These are phyloP conservation scores for Arabidopsis hybrid DNA, from an alignment of 441 rosid species.

Conservation along the genomic window DNA sequence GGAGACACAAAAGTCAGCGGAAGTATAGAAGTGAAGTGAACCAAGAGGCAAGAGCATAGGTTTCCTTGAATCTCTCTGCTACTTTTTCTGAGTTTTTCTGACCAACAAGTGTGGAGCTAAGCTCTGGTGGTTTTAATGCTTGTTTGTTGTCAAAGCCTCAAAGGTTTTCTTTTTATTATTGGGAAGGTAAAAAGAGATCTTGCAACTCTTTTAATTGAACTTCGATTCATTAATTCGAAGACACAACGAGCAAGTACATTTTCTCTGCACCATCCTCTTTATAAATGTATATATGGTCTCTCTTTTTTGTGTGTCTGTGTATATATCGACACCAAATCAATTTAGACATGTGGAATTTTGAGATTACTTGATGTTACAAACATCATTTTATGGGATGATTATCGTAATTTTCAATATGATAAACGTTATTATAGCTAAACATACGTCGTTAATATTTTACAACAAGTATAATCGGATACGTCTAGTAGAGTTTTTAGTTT, in stretches of 20 bases:
- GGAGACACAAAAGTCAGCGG: constrained; percentile 42
- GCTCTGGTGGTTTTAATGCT: constrained; percentile 40
- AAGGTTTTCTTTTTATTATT: constrained; percentile 28
- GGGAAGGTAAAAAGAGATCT: constrained; percentile 40
- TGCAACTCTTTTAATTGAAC: constrained; percentile 29
- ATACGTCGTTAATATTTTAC: neutral
- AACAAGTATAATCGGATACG: neutral
- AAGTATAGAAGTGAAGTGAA: constrained; percentile 33
- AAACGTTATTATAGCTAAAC: neutral
- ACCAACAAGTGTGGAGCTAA: constrained; percentile 47
- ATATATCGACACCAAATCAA: neutral
- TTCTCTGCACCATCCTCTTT: constrained; percentile 41
- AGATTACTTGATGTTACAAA: neutral
- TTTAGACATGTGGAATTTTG: neutral
- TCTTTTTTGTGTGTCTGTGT: neutral
- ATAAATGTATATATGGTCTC: constrained; percentile 3
- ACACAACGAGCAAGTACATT: constrained; percentile 42
- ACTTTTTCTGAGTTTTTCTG: constrained; percentile 27
- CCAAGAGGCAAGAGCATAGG: constrained; percentile 32
- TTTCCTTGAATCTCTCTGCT: constrained; percentile 19
- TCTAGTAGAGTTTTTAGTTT: neutral
- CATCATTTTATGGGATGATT: neutral
- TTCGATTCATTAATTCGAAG: constrained; percentile 22
- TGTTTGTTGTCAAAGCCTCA: constrained; percentile 36
- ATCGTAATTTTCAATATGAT: neutral